Percentiles rank a stretch among this genome's conserved stretches.
Conservation (phyloP, 83 land plant species). For the Larix sibirica region DNA sequence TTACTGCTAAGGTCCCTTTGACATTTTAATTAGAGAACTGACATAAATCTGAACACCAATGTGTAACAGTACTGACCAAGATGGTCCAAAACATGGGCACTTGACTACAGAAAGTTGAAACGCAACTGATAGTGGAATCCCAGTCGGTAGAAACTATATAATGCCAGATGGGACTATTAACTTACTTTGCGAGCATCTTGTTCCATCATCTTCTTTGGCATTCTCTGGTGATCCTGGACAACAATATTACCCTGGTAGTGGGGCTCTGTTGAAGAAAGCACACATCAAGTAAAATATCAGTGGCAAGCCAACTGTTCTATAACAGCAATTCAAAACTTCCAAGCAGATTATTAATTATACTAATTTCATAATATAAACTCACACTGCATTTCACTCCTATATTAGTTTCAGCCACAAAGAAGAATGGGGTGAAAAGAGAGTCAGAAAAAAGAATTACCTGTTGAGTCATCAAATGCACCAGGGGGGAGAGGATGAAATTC, state of each 20-base stretch:
- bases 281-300: not conserved
- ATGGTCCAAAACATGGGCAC: too few relatives aligned
- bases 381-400: not conserved
- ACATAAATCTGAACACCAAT: too few relatives aligned
- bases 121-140: too few relatives aligned
- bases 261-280: slow-evolving; percentile 1
- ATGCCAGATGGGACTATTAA: not conserved
- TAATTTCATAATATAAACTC: not conserved
- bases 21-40: too few relatives aligned
- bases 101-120: too few relatives aligned
- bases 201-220: not conserved
- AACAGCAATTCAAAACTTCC: not conserved
- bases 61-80: too few relatives aligned
- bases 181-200: slow-evolving; percentile 6
- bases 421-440: not conserved
- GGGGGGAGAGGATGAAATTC: slow-evolving; percentile 87
- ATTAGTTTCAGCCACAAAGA: not conserved
- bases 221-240: not conserved
- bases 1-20: too few relatives aligned
- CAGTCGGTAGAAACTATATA: not conserved
- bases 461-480: slow-evolving; percentile 68
- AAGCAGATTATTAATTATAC: too few relatives aligned
- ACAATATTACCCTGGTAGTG: not conserved
- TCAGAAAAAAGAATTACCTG: not conserved
- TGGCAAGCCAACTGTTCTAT: not conserved